Evolutionary conservation across 495 filamentous ascomycete genomes (phyloP), one percentile per base, ranked within the genome.

Genomic region (Hypoxylon crocopeplum): DNA sequence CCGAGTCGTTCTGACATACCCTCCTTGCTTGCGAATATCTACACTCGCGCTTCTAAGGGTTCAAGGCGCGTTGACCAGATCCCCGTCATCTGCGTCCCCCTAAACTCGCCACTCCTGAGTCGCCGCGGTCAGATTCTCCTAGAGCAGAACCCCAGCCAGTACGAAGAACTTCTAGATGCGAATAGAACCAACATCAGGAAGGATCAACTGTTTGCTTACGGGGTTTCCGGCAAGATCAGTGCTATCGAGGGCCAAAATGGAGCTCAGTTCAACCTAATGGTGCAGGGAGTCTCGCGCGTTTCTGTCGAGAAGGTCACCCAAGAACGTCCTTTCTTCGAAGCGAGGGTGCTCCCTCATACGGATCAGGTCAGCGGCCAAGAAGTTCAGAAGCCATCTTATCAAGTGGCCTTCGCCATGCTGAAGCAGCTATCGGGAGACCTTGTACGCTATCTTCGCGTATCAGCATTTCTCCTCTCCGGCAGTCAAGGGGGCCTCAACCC

Each of bases 261-360:
- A n/a, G 84, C 88, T 19, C 88, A 96, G 64, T 84, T 93, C 24
- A 86, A 85, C 42, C 69, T 99, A 44, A 77, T 97, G 1, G 90
- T 99, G 7, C 91, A 97, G 65, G 95, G 95, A 16, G 72, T 91
- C 12, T 83, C 85, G 47, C 81, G 95, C 27, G 87, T 98, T 40
- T 82, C 82, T 41, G 74, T 97, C 7, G 88, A 88, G 40, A 87
- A 86, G 63, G 72, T 96, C 38, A 77, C 84, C 22, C 86, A 89
- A 63, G 89, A 95, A 46, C 85, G 86, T 40, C 89, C 91, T 2
- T 98, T 86, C 69, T 89, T 97, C 56, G 92, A 96, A 72, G 93
- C 84, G 10, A 86, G 84, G 58, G 85, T 95, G 1, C 62, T 69
- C 15, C 70, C 72, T 29, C 69, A 76, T n/a, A 29, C 61, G 29